Evolutionary conservation across 2,329 filamentous ascomycete species (phyloP), one percentile per base, ranked within the genome.

Genomic region (Colletotrichum acutatum): DNA sequence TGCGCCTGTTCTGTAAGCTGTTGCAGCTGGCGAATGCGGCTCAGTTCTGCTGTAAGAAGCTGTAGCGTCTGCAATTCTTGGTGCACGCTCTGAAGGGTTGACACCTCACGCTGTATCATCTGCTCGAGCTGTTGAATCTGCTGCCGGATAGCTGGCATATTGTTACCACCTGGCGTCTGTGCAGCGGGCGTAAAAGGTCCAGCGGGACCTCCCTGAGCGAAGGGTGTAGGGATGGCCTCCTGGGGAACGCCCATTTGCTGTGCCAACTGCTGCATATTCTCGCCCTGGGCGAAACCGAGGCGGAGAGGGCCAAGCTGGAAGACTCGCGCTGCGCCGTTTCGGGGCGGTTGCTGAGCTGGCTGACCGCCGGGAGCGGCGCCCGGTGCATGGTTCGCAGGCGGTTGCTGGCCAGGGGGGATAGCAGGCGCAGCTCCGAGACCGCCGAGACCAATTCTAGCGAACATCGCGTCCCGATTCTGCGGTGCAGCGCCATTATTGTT

Each of bases 271-370:
- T 91, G 88, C 42, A 94, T 87, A 71, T 94, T 90, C 24, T 88
- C 84, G 80, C 82, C 93, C 85, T 94, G 91, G n/a, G 92, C 94
- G 77, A 96, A 94, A 0, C 92, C 94, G 26, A 97, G 84, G 32
- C 93, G 87, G 37, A 97, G 84, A 2, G 94, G 94, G 0, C 94
- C 94, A 59, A 97, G 83, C 76, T 94, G 93, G 77, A 93, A 91
- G 68, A 94, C 86, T 54, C 91, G 86, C 74, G 91, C 88, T 63
- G 88, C 86, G 14, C 79, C 81, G 19, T 71, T 75, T 9, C 75
- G 77, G 16, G 83, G 76, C 12, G 74, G 75, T 59, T 74, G 75
- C 59, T 76, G 79, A 14, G 49, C 68, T 2, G 68, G 71, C 14
- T 79, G 77, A 0, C 68, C 75, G 19, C 62, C 66, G 24, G 62